Percentiles rank a stretch among this genome's conserved stretches.
Evolutionary conservation across 2,329 filamentous ascomycete genomes (phyloP).

Genomic region (Colletotrichum agaves): DNA sequence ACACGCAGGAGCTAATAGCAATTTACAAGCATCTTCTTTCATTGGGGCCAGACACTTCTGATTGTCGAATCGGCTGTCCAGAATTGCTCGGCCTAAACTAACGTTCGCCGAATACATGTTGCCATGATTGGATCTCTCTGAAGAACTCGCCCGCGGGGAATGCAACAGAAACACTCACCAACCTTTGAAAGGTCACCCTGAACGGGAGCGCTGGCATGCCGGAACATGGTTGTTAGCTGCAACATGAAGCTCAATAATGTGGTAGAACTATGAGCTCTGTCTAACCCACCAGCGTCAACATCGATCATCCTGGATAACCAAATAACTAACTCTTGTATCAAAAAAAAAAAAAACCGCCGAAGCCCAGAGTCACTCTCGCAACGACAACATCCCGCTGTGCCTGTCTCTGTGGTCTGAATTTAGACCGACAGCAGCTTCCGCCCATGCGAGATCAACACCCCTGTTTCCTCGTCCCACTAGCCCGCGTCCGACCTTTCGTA

Average conservation of each 20-base stretch:
- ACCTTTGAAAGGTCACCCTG: neutral
- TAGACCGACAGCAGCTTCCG: conserved; percentile 13
- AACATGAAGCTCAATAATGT: neutral
- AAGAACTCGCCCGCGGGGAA: neutral
- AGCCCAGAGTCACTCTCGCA: neutral
- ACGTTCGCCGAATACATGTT: neutral
- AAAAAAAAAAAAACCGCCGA: neutral
- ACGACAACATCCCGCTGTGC: neutral
- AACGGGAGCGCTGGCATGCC: neutral
- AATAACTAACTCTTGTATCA: neutral
- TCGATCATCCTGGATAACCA: neutral
- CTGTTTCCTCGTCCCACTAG: neutral
- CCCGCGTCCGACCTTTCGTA: neutral
- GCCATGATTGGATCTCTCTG: neutral
- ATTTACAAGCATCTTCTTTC: neutral
- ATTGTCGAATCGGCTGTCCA: neutral
- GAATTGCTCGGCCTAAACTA: neutral
- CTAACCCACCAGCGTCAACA: conserved; percentile 4
- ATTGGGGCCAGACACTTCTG: neutral
- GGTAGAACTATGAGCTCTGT: neutral
- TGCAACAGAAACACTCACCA: neutral
- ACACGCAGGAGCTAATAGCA: conserved; percentile 14
- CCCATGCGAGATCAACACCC: conserved; percentile 17
- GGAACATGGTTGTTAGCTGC: neutral
- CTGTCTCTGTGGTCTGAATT: conserved; percentile 5